Evolutionary conservation across 352 stramenopile species (phyloP).

Genomic region (Elongisporangium senticosum): DNA sequence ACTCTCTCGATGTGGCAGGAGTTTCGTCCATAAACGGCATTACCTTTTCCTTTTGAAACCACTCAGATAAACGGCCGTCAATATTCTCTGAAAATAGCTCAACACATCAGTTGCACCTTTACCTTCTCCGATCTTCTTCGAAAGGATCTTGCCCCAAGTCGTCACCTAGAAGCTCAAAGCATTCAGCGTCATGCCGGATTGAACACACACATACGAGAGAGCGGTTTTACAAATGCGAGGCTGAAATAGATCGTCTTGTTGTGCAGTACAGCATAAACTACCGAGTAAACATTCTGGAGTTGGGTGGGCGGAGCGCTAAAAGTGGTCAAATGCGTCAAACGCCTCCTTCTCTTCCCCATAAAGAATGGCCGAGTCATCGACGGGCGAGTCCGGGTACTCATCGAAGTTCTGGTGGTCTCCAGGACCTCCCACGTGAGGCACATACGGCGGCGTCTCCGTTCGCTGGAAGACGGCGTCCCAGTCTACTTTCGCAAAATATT

Average conservation of each 20-base stretch:
- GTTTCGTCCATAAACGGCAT: neutral
- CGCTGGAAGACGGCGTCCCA: constrained; percentile 78
- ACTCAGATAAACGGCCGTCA: neutral
- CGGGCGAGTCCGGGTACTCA: constrained; percentile 88
- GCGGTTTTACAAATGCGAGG: neutral
- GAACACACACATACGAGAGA: no score
- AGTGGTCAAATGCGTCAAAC: constrained; percentile 85
- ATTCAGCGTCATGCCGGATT: no score
- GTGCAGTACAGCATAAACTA: neutral
- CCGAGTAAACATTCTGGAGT: neutral
- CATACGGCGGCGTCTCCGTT: constrained; percentile 72
- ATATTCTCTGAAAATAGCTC: neutral
- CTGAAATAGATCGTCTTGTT: neutral
- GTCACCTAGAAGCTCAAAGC: no score
- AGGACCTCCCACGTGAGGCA: constrained; percentile 76
- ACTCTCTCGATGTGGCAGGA: neutral
- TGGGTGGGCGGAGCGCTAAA: constrained; percentile 34
- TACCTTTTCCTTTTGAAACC: neutral
- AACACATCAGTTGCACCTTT: neutral
- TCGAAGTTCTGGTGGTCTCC: constrained; percentile 93
- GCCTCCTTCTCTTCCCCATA: constrained; percentile 79
- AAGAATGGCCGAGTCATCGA: constrained; percentile 79
- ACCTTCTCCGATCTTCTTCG: neutral
- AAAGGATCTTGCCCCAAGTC: no score
- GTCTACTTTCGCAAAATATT: constrained; percentile 88